phyloP scores from a whole-genome alignment of 495 filamentous ascomycete genomes.

The Aspergillus steynii region DNA sequence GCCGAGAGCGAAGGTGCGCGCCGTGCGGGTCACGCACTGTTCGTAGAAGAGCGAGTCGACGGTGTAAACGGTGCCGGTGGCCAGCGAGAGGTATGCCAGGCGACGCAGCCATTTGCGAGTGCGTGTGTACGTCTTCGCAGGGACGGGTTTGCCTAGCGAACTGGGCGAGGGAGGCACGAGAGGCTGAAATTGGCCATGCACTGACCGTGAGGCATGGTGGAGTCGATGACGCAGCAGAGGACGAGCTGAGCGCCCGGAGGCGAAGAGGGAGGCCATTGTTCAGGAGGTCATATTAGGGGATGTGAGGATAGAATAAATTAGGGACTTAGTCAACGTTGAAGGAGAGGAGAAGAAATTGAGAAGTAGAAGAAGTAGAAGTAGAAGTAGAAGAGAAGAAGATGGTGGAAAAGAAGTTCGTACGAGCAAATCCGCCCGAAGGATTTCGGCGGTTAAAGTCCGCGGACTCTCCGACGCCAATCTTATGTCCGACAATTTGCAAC shows the following conservation, averaged over 20 bases:
- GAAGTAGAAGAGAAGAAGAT: slow-evolving; percentile 4
- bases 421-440: background rate
- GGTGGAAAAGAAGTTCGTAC: background rate
- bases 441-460: background rate
- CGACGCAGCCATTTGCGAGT: slow-evolving; percentile 75
- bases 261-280: slow-evolving; percentile 2
- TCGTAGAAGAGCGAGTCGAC: slow-evolving; percentile 75
- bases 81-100: slow-evolving; percentile 60
- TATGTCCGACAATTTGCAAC: background rate
- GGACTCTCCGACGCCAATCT: slow-evolving; percentile 3
- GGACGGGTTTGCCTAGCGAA: slow-evolving; percentile 72
- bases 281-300: background rate
- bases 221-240: slow-evolving; percentile 9
- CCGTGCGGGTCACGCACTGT: slow-evolving; percentile 73
- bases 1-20: slow-evolving; percentile 76
- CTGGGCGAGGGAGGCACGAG: slow-evolving; percentile 77
- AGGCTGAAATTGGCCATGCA: slow-evolving; percentile 58
- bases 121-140: slow-evolving; percentile 63
- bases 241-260: slow-evolving; percentile 16
- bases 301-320: background rate
- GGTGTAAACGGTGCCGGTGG: slow-evolving; percentile 60
- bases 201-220: slow-evolving; percentile 23
- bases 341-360: slow-evolving; percentile 2
- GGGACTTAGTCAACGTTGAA: background rate
- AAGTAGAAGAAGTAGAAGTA: slow-evolving; percentile 4